phyloP scores from a whole-genome alignment of 2,329 filamentous ascomycete species.

The Pseudopyrenochaeta lycopersici region DNA sequence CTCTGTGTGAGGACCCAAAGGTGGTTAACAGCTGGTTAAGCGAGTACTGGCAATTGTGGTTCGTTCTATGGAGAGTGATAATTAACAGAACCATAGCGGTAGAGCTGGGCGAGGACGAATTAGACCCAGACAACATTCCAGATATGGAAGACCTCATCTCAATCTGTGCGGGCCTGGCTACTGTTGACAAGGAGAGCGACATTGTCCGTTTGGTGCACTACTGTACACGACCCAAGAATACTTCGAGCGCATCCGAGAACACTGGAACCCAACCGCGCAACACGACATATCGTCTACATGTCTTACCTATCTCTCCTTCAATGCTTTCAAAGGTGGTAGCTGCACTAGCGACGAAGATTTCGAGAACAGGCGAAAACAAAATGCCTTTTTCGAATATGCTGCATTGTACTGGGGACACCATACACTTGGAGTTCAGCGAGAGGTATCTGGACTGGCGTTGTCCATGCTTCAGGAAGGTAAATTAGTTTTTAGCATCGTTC shows the following conservation, averaged over 20 bases:
- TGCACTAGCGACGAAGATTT: background rate
- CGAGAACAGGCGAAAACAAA: background rate
- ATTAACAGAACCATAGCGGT: too few relatives aligned
- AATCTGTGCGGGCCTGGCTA: conserved; percentile 26
- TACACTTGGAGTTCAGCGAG: too few relatives aligned
- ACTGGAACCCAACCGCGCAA: conserved; percentile 35
- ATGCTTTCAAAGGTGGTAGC: conserved; percentile 15
- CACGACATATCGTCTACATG: conserved; percentile 31
- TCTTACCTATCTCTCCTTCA: conserved; percentile 41
- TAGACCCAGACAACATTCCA: conserved; percentile 16
- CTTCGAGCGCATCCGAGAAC: conserved; percentile 31
- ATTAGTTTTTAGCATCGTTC: too few relatives aligned
- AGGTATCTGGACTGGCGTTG: too few relatives aligned
- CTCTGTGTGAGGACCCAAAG: too few relatives aligned
- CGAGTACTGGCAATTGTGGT: too few relatives aligned
- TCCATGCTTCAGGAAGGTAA: too few relatives aligned
- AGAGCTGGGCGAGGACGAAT: too few relatives aligned
- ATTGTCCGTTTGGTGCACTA: conserved; percentile 37
- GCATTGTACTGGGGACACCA: background rate
- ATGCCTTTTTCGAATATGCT: background rate
- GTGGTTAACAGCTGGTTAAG: too few relatives aligned
- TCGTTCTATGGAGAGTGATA: too few relatives aligned
- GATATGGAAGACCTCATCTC: conserved; percentile 21
- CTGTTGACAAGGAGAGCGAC: conserved; percentile 31
- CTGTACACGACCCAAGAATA: conserved; percentile 37